Evolutionary conservation across 2,329 filamentous ascomycete species (phyloP).

Genomic region (Penicillium sp.): DNA sequence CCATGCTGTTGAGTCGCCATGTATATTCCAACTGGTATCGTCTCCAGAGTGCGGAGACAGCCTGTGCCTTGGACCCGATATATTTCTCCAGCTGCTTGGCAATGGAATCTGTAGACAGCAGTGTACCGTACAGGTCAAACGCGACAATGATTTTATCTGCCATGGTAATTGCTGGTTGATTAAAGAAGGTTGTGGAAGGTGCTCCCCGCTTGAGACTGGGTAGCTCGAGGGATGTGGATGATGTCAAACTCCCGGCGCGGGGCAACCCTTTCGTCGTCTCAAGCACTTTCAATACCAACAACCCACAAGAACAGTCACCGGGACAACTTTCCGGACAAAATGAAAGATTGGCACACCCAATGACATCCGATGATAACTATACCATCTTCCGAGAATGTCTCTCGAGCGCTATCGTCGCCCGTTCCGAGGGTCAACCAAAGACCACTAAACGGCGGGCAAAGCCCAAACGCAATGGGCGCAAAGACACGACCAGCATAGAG

Average conservation of each 20-base stretch:
- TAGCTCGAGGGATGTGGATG: constrained; percentile 6
- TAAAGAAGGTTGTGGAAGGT: neutral
- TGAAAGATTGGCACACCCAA: constrained; percentile 12
- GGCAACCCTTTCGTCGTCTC: constrained; percentile 2
- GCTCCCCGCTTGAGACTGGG: too few relatives aligned
- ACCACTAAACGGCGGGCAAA: constrained; percentile 28
- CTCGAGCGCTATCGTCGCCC: constrained; percentile 69
- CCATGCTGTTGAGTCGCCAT: constrained; percentile 76
- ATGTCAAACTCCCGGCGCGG: constrained; percentile 18
- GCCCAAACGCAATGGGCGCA: constrained; percentile 21
- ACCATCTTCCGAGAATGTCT: constrained; percentile 75
- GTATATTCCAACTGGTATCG: constrained; percentile 77
- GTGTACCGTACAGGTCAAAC: constrained; percentile 76
- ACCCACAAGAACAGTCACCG: neutral
- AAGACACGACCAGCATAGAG: constrained; percentile 13
- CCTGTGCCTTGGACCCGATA: constrained; percentile 61
- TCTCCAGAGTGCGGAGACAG: constrained; percentile 66
- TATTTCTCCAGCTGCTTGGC: constrained; percentile 60
- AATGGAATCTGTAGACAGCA: constrained; percentile 74
- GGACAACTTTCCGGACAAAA: neutral
- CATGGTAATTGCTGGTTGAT: constrained; percentile 15
- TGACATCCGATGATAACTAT: constrained; percentile 56
- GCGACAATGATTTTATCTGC: constrained; percentile 57
- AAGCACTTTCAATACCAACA: neutral
- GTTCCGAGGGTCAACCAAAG: constrained; percentile 56